These are phyloP conservation scores for Fragaria nilgerrensis DNA, from an alignment of 306 rosid species.

Conservation along the genomic window DNA sequence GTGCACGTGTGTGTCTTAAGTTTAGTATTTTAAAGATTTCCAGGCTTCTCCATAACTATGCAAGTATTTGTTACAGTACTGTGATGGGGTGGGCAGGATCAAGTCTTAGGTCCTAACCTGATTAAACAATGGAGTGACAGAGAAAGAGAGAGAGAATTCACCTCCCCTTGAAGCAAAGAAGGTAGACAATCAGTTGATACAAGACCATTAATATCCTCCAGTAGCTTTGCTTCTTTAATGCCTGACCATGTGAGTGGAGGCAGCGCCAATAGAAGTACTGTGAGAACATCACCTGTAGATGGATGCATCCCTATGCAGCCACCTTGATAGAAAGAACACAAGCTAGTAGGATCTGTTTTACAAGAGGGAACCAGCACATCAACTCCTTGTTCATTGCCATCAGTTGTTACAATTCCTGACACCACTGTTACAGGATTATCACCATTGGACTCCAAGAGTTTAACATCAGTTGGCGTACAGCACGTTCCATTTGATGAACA, in stretches of 20 bases:
- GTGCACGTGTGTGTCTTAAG: neutral
- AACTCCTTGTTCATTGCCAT: slow-evolving; percentile 56
- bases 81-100: neutral
- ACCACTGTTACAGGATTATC: slow-evolving; percentile 55
- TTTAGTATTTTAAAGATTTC: neutral
- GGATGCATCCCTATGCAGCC: slow-evolving; percentile 73
- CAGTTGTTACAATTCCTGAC: slow-evolving; percentile 62
- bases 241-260: slow-evolving; percentile 73
- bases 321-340: slow-evolving; percentile 56
- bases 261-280: slow-evolving; percentile 72
- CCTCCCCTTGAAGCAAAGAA: slow-evolving; percentile 77
- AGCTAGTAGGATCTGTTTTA: slow-evolving; percentile 37
- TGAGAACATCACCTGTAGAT: slow-evolving; percentile 70
- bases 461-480: slow-evolving; percentile 50
- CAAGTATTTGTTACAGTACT: neutral
- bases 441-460: slow-evolving; percentile 37
- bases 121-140: slow-evolving; percentile 13
- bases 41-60: neutral
- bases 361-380: slow-evolving; percentile 66
- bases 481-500: slow-evolving; percentile 29
- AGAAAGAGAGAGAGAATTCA: slow-evolving; percentile 25
- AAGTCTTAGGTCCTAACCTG: slow-evolving; percentile 9
- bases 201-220: slow-evolving; percentile 45
- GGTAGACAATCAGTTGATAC: slow-evolving; percentile 51
- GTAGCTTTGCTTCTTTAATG: slow-evolving; percentile 58